Evolutionary conservation across 108 stramenopile species (phyloP).

Genomic region (Seminavis robusta): DNA sequence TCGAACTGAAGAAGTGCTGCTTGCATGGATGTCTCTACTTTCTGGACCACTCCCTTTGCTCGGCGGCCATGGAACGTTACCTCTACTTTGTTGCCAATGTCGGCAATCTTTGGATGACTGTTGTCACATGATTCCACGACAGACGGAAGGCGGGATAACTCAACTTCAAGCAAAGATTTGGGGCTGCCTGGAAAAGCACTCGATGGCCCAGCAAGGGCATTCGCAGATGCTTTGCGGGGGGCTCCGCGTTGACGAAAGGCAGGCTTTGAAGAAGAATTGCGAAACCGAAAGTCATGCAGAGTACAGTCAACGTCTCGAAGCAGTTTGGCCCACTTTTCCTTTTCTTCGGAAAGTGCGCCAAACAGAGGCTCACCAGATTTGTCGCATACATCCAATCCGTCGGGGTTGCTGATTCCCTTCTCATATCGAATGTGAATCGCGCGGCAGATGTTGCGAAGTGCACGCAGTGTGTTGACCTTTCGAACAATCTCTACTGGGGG

Average conservation of each 20-base stretch:
- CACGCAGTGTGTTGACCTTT: conserved; percentile 41
- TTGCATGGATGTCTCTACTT: too few relatives aligned
- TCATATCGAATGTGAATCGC: conserved; percentile 45
- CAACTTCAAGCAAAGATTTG: conserved; percentile 11
- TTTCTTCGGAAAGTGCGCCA: neutral
- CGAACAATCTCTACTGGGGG: conserved; percentile 27
- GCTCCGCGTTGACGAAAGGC: conserved; percentile 19
- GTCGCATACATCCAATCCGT: neutral
- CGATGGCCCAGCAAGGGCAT: conserved; percentile 15
- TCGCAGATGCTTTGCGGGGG: conserved; percentile 26
- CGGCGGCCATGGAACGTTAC: too few relatives aligned
- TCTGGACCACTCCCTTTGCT: too few relatives aligned
- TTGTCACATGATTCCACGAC: conserved; percentile 36
- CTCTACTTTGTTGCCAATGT: conserved; percentile 30
- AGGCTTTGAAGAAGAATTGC: conserved; percentile 29
- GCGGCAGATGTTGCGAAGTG: conserved; percentile 43
- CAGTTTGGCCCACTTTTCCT: conserved; percentile 38
- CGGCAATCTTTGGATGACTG: conserved; percentile 30
- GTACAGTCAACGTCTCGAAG: conserved; percentile 57
- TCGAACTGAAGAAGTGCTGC: conserved; percentile 58
- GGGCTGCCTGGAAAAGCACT: neutral
- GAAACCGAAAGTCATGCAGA: conserved; percentile 69
- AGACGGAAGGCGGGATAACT: conserved; percentile 38
- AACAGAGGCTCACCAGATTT: neutral
- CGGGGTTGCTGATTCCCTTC: conserved; percentile 7